phyloP scores from a whole-genome alignment of 2,329 filamentous ascomycete species.

The Verticillium albo-atrum region DNA sequence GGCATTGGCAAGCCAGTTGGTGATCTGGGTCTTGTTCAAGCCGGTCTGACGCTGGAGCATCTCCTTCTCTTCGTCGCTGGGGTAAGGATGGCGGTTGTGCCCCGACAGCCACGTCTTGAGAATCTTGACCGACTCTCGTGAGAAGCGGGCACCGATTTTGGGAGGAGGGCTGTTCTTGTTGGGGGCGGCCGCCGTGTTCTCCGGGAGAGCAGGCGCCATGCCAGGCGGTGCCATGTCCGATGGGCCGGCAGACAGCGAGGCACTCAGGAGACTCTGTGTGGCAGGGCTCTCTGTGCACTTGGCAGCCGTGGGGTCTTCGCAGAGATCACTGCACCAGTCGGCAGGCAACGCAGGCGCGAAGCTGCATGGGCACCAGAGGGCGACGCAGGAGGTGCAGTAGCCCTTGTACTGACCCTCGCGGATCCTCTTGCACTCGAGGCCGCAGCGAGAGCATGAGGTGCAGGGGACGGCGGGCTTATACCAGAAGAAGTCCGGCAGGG shows the following conservation, averaged over 20 bases:
- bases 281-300: slow-evolving; percentile 14
- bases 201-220: not conserved
- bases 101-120: slow-evolving; percentile 81
- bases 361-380: slow-evolving; percentile 54
- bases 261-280: slow-evolving; percentile 9
- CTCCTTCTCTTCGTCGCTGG: slow-evolving; percentile 82
- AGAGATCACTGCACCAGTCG: slow-evolving; percentile 5
- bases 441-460: slow-evolving; percentile 43
- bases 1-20: slow-evolving; percentile 90
- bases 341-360: slow-evolving; percentile 36
- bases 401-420: slow-evolving; percentile 55
- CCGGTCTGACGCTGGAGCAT: slow-evolving; percentile 74
- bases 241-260: slow-evolving; percentile 1
- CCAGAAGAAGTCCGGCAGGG: slow-evolving; percentile 26
- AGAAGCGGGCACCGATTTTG: slow-evolving; percentile 73
- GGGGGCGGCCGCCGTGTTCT: slow-evolving; percentile 12
- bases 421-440: slow-evolving; percentile 57
- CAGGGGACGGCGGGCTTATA: slow-evolving; percentile 45
- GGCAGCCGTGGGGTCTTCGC: slow-evolving; percentile 21
- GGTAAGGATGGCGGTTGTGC: slow-evolving; percentile 80
- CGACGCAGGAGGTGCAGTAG: slow-evolving; percentile 60
- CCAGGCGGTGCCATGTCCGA: slow-evolving; percentile 13
- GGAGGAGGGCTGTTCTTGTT: slow-evolving; percentile 31
- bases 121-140: slow-evolving; percentile 72
- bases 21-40: slow-evolving; percentile 77